Conservation (phyloP, 1,284 basidiomycete species). For the Cryptococcus floricola region DNA sequence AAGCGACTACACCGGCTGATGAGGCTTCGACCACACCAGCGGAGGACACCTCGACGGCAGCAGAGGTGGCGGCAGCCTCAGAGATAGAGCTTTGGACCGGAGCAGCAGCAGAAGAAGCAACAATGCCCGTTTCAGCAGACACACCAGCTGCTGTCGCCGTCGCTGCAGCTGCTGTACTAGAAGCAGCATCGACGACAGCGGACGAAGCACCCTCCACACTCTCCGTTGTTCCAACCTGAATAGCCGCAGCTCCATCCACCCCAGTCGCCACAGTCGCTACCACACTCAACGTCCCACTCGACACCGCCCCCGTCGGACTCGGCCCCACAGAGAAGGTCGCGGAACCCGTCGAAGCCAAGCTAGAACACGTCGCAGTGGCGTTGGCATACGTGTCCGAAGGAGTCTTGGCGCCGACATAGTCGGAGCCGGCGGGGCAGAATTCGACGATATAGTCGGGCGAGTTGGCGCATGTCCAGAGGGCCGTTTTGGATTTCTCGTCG, state of each 20-base stretch:
- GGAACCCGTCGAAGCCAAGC: constrained; percentile 9
- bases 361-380: constrained; percentile 30
- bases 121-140: neutral
- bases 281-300: constrained; percentile 14
- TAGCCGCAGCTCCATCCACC: constrained; percentile 17
- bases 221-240: neutral
- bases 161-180: neutral
- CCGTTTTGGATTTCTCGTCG: constrained; percentile 28
- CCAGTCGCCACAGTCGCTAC: constrained; percentile 15
- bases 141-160: neutral
- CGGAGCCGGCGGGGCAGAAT: constrained; percentile 28
- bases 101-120: neutral
- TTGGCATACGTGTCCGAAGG: constrained; percentile 23
- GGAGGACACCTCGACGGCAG: neutral
- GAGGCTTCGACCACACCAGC: neutral
- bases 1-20: neutral
- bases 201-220: neutral
- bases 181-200: neutral
- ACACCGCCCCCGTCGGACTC: constrained; percentile 14
- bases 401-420: constrained; percentile 20
- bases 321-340: constrained; percentile 18
- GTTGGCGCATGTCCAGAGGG: constrained; percentile 23
- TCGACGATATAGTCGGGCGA: constrained; percentile 30
- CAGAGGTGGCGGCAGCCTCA: neutral
- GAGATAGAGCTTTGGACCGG: neutral